Evolutionary conservation across 2,329 filamentous ascomycete species (phyloP).

Genomic region (Xylaria sp.): DNA sequence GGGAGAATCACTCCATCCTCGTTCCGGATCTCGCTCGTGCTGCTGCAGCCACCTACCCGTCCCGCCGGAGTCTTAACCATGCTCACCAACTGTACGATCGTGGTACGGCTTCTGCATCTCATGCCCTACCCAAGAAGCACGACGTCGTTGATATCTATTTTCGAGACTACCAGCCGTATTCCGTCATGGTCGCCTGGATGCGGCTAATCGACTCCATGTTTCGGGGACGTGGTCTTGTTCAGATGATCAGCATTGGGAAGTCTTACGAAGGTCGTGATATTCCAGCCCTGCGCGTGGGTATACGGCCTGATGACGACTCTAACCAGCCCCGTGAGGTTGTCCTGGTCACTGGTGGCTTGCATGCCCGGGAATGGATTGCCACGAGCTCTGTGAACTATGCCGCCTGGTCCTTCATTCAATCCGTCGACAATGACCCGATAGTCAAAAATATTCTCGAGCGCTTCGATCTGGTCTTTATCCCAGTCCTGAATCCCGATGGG

Average conservation of each 20-base stretch:
- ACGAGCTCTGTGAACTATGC: slow-evolving; percentile 91
- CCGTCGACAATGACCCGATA: slow-evolving; percentile 76
- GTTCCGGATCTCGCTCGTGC: slow-evolving; percentile 83
- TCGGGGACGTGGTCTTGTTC: slow-evolving; percentile 71
- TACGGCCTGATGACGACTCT: slow-evolving; percentile 48
- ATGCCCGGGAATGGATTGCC: slow-evolving; percentile 96
- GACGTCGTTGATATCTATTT: slow-evolving; percentile 84
- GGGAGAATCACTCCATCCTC: slow-evolving; percentile 75
- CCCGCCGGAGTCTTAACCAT: slow-evolving; percentile 40
- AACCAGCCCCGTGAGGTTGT: slow-evolving; percentile 75
- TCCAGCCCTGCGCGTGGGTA: slow-evolving; percentile 79
- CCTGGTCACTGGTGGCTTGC: slow-evolving; percentile 84
- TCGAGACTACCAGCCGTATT: slow-evolving; percentile 87
- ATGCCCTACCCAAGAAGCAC: slow-evolving; percentile 42
- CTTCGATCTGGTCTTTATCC: slow-evolving; percentile 89
- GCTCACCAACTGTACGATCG: slow-evolving; percentile 34
- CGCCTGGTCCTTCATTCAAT: slow-evolving; percentile 86
- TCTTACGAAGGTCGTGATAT: slow-evolving; percentile 91
- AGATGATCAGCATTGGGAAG: slow-evolving; percentile 79
- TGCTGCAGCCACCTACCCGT: slow-evolving; percentile 79
- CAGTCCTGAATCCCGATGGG: slow-evolving; percentile 91
- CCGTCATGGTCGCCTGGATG: slow-evolving; percentile 90
- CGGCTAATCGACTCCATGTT: slow-evolving; percentile 90
- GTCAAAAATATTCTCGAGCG: slow-evolving; percentile 82
- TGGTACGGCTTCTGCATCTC: slow-evolving; percentile 47